Base-by-base conservation (phyloP, 1,284 basidiomycete genomes). In the Irpex sp. region DNA sequence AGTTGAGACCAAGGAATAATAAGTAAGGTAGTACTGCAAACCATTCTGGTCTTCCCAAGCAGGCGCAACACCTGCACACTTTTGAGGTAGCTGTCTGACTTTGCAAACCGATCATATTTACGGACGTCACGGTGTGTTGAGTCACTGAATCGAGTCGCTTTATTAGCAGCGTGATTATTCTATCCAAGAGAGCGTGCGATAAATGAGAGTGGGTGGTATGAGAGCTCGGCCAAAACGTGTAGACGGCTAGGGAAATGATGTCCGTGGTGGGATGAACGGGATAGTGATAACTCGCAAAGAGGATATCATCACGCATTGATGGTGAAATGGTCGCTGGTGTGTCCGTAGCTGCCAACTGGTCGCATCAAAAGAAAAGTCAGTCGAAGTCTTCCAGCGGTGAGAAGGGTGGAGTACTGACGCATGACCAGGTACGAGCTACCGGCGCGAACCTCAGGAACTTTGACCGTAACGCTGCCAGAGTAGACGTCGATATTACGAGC, bases 401-500 rank as follows among this genome's bases (percentile, higher is more conserved):
- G 13, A 6, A 54, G 1, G 49, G 49, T 54, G 6, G 67, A 11
- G 11, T 32, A 56, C 68, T 45, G 13, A 69, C 68, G 32, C 68
- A 69, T 69, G 27, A 69, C 24, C 9, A 65, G 9, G 62, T 69
- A 69, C 15, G 49, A 54, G 62, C 56, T 69, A 13, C 68, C 68
- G 43, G 43, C 62, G 4, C 68, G 68, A 15, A 56, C 68, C 44
- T 65, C 62, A 18, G 68, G 68, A 10, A 69, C 62, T 15, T 13
- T 38, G 13, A 69, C 45, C 11, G 10, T 27, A 5, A 65, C 60
- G 13, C 45, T 65, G 4, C 68, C 68, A 4, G 68, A 15, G 44
- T 69, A 65, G 15, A 65, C 68, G 45, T 69, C 62, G 44, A 69
- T 27, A 27, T 69, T 69, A 45, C 45, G 54, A 45, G 68, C 68